These are phyloP conservation scores for Phytophthora multivora DNA, from an alignment of 352 stramenopile species.

Conservation along the genomic window DNA sequence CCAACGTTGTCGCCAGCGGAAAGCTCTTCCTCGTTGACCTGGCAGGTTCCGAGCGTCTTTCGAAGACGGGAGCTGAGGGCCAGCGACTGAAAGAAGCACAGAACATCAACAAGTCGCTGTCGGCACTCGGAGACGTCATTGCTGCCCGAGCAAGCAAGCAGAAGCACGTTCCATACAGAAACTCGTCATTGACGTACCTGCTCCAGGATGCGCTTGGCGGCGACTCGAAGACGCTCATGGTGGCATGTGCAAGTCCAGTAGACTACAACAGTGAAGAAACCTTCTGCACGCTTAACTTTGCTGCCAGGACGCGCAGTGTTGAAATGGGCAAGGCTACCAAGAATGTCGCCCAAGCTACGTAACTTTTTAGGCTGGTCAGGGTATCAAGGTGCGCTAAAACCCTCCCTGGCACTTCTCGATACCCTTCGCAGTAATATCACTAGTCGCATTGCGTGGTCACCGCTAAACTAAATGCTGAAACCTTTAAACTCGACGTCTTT, in stretches of 20 bases:
- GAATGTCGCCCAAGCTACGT: constrained; percentile 59
- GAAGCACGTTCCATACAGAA: constrained; percentile 95
- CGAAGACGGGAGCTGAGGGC: constrained; percentile 87
- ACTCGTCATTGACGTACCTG: constrained; percentile 94
- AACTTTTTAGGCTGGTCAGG: constrained; percentile 6
- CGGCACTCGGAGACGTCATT: constrained; percentile 97
- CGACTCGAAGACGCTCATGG: constrained; percentile 95
- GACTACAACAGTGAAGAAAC: constrained; percentile 93
- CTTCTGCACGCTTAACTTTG: constrained; percentile 95
- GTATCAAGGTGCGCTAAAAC: constrained; percentile 8
- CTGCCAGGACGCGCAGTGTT: constrained; percentile 79
- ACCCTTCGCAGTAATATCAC: constrained; percentile 12
- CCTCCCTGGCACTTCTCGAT: constrained; percentile 17
- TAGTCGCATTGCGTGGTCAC: not conserved
- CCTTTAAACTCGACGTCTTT: constrained; percentile 31
- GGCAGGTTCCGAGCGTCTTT: constrained; percentile 88
- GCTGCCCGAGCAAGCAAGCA: constrained; percentile 81
- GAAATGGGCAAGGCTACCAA: constrained; percentile 92
- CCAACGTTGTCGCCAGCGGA: constrained; percentile 64
- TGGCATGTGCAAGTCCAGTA: constrained; percentile 88
- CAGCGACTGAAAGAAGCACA: constrained; percentile 91
- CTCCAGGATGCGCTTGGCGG: constrained; percentile 92
- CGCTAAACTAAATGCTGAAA: not conserved
- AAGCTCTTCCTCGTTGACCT: constrained; percentile 92
- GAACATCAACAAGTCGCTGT: constrained; percentile 96